Evolutionary conservation across 805 yeast genomes (phyloP), one percentile per base, ranked within the genome.

Genomic region (Wickerhamiella sergipiensis): DNA sequence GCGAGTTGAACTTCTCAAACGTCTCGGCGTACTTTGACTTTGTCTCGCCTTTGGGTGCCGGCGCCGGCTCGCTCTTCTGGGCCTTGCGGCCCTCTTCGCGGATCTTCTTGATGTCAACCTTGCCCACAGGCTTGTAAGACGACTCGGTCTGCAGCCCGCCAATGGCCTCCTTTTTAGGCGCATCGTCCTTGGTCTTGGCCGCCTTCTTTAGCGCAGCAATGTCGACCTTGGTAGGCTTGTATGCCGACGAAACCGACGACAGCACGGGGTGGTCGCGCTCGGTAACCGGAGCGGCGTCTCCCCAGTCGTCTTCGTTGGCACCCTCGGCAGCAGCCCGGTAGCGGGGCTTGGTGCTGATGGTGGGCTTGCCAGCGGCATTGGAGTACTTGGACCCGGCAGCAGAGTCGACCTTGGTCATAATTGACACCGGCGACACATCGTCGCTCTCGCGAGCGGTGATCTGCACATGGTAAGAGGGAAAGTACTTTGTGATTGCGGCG

Each of bases 301-400:
- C 85, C 88, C 90, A 84, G 53, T 77, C 89, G 51, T 80, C 85
- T 50, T 76, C 80, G 60, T 64, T 58, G 58, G 64, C 62, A 7
- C 68, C 64, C 19, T 63, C 57, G 47, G 60, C 53, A 36, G 64
- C 62, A 40, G 70, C 54, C n/a, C 60, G 61, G 55, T 67, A 68
- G 48, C 57, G 51, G 56, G 68, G 66, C 56, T 67, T 59, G 10
- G 62, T 58, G 39, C 59, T 33, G 9, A 55, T 55, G 52, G 59
- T 60, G 45, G 58, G 70, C 56, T 55, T 55, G 44, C 74, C 45
- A 38, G 42, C 62, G 55, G 60, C 61, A 50, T 78, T 77, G 4
- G 92, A 81, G 69, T 92, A 92, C 63, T 95, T 81, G 17, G 98
- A 95, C 60, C 98, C 98, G 1, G 97, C 85, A 33, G 97, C 96